Conservation (phyloP, 1,284 basidiomycete genomes). For the Pholiota adiposa region DNA sequence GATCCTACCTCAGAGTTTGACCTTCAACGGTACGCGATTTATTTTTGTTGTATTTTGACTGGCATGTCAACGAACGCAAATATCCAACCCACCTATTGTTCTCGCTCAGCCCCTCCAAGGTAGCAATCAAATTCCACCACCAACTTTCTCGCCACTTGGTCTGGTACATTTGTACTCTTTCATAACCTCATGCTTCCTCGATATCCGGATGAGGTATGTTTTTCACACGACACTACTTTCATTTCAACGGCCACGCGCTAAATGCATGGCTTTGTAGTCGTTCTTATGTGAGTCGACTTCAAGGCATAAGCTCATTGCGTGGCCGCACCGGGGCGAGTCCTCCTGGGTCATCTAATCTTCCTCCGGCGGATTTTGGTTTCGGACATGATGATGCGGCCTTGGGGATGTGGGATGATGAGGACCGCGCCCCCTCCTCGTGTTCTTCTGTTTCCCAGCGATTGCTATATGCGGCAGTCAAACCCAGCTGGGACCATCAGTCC, state of each 20-base stretch:
- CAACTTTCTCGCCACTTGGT: too few species aligned
- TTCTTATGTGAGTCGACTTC: background rate
- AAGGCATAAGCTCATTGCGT: background rate
- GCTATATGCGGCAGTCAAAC: background rate
- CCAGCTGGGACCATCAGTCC: background rate
- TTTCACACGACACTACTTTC: constrained; percentile 10
- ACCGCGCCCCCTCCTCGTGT: constrained; percentile 10
- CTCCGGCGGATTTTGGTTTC: background rate
- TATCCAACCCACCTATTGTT: too few species aligned
- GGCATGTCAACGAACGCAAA: too few species aligned
- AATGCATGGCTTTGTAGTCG: constrained; percentile 3
- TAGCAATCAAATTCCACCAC: background rate
- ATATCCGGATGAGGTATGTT: constrained; percentile 20
- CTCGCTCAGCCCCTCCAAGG: too few species aligned
- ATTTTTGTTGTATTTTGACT: too few species aligned
- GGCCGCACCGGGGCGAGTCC: background rate
- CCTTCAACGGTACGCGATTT: too few species aligned
- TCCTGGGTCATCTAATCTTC: constrained; percentile 4
- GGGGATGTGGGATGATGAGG: background rate
- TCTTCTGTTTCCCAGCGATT: background rate
- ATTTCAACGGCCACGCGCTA: constrained; percentile 7
- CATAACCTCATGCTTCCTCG: too few species aligned
- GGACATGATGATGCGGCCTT: background rate
- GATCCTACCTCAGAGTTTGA: too few species aligned
- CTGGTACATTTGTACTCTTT: too few species aligned